Conservation (phyloP, 352 stramenopile species). For the Phytophthora kernoviae region DNA sequence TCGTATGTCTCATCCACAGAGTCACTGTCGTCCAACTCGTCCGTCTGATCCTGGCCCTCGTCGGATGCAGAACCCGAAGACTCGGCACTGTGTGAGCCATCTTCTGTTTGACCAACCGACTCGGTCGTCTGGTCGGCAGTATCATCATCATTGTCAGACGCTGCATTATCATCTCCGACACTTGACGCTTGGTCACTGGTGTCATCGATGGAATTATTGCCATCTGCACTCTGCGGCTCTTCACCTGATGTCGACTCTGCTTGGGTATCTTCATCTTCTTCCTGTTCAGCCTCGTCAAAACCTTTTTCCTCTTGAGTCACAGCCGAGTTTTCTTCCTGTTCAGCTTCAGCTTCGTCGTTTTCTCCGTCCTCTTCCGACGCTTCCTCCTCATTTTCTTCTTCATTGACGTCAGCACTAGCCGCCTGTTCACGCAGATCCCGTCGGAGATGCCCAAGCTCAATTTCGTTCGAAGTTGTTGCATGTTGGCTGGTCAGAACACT, state of each 20-base stretch:
- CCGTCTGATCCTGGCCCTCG: slow-evolving; percentile 9
- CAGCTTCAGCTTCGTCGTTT: neutral
- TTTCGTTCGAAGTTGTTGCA: too few species aligned
- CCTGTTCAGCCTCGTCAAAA: slow-evolving; percentile 18
- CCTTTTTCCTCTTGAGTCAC: too few species aligned
- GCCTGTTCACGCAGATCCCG: slow-evolving; percentile 9
- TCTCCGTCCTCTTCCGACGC: neutral
- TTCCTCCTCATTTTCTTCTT: slow-evolving; percentile 1
- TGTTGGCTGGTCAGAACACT: too few species aligned
- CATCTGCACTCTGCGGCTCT: neutral
- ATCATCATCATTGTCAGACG: slow-evolving; percentile 10
- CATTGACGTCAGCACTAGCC: slow-evolving; percentile 4
- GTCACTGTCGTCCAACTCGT: slow-evolving; percentile 6
- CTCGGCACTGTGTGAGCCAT: slow-evolving; percentile 3
- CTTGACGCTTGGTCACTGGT: neutral
- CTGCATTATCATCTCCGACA: slow-evolving; percentile 4
- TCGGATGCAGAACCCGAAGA: slow-evolving; percentile 5
- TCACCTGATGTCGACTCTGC: neutral
- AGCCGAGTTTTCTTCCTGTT: slow-evolving; percentile 18
- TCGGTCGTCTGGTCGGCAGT: slow-evolving; percentile 5
- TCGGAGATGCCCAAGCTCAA: slow-evolving; percentile 23
- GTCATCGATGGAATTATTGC: too few species aligned
- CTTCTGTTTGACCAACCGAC: slow-evolving; percentile 1
- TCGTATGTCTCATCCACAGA: slow-evolving; percentile 21
- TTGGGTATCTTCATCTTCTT: slow-evolving; percentile 10